Percentiles rank a stretch among this genome's conserved stretches.
Evolutionary conservation across 768 basidiomycete genomes (phyloP).

Genomic region (Panaeolus cyanescens): DNA sequence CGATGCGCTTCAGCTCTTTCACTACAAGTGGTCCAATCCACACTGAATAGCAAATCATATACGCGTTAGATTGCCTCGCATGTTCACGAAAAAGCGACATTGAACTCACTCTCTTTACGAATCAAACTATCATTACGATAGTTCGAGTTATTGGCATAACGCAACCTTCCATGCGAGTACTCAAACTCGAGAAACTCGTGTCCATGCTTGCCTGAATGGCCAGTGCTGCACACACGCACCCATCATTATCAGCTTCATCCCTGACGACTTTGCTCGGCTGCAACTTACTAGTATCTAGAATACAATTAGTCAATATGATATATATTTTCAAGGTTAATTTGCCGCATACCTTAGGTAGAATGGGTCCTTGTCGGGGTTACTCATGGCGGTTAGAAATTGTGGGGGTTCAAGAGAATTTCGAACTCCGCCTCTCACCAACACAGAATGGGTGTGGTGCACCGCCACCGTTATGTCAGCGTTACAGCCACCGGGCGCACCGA

Average conservation of each 20-base stretch:
- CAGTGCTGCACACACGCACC: conserved; percentile 59
- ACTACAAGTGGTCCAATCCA: conserved; percentile 91
- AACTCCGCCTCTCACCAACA: neutral
- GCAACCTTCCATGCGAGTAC: conserved; percentile 92
- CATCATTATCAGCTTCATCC: neutral
- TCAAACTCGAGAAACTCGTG: conserved; percentile 99
- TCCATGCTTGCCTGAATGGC: conserved; percentile 98
- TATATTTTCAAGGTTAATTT: neutral
- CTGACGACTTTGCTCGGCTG: conserved; percentile 9
- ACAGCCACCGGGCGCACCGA: neutral
- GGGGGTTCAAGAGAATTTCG: conserved; percentile 1
- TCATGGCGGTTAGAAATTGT: conserved; percentile 7
- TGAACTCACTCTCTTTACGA: conserved; percentile 91
- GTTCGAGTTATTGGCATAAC: conserved; percentile 99
- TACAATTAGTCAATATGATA: neutral
- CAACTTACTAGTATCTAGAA: conserved; percentile 48
- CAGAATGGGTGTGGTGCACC: neutral
- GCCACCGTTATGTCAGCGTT: neutral
- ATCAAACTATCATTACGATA: conserved; percentile 98
- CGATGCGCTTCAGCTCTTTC: conserved; percentile 92
- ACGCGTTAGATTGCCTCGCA: neutral
- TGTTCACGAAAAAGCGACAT: neutral
- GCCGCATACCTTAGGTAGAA: conserved; percentile 73
- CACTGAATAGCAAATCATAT: conserved; percentile 55
- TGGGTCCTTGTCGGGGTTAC: conserved; percentile 62